Conservation (phyloP, 192 early-diverging fungal genomes). For the Cetraspora pellucida region DNA sequence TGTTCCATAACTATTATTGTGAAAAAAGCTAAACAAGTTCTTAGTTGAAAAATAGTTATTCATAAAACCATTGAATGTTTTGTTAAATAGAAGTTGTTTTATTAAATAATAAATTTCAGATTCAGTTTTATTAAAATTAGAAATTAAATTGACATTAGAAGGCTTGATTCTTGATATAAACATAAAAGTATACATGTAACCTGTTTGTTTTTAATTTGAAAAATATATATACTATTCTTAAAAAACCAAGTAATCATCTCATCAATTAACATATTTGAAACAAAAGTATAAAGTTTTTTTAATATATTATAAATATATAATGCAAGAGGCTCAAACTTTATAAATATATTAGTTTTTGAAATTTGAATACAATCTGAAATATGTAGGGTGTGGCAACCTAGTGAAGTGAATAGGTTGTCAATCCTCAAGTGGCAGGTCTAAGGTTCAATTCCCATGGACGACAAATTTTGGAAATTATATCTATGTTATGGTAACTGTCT, state of each 20-base stretch:
- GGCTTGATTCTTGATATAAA: conserved; percentile 24
- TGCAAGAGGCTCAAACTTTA: conserved; percentile 36
- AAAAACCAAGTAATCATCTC: conserved; percentile 43
- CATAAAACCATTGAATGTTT: conserved; percentile 39
- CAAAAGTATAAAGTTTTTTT: conserved; percentile 32
- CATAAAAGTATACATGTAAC: conserved; percentile 37
- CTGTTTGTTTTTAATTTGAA: conserved; percentile 27
- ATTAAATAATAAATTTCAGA: conserved; percentile 34
- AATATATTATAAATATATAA: conserved; percentile 14
- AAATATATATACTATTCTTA: conserved; percentile 33
- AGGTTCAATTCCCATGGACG: too few relatives aligned
- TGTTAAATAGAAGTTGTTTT: conserved; percentile 13
- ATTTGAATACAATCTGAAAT: conserved; percentile 1
- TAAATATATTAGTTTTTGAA: not conserved
- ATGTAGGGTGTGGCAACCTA: too few relatives aligned
- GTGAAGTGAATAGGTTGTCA: too few relatives aligned
- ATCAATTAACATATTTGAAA: conserved; percentile 35
- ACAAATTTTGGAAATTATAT: too few relatives aligned
- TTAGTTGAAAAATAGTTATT: conserved; percentile 42
- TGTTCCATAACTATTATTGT: conserved; percentile 27
- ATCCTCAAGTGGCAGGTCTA: too few relatives aligned
- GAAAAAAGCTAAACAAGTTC: conserved; percentile 32
- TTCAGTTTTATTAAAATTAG: conserved; percentile 4
- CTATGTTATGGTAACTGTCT: too few relatives aligned
- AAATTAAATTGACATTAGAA: conserved; percentile 4